Percentiles rank a stretch among this genome's conserved stretches.
Conservation (phyloP, 129 eudicot genomes). For the Saussurea involucrata region DNA sequence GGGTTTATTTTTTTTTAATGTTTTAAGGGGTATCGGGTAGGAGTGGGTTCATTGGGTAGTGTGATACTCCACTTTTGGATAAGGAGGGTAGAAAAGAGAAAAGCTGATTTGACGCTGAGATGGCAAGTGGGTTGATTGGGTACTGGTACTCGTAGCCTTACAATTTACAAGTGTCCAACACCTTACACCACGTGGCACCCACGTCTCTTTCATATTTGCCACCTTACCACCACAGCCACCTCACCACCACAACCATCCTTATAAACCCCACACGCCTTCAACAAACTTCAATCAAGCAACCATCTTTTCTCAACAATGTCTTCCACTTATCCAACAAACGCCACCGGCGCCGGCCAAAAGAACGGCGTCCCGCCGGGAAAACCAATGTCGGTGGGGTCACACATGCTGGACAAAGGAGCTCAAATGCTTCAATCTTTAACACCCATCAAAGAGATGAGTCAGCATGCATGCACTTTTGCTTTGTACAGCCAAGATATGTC, state of each 20-base stretch:
- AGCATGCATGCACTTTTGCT: slow-evolving; percentile 64
- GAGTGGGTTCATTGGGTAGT: too few species aligned
- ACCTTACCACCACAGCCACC: slow-evolving; percentile 8
- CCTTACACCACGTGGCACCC: slow-evolving; percentile 28
- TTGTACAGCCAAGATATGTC: slow-evolving; percentile 57
- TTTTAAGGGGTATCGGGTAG: too few species aligned
- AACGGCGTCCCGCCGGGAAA: slow-evolving; percentile 45
- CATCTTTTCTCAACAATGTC: neutral
- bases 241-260: neutral
- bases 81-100: too few species aligned
- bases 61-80: too few species aligned
- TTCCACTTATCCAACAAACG: slow-evolving; percentile 15
- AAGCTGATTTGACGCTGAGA: too few species aligned
- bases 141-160: too few species aligned
- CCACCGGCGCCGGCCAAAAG: slow-evolving; percentile 20
- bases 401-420: slow-evolving; percentile 63
- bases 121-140: too few species aligned
- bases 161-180: slow-evolving; percentile 23
- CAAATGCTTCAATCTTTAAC: slow-evolving; percentile 59
- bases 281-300: neutral
- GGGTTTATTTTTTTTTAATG: too few species aligned
- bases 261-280: neutral
- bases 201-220: neutral
- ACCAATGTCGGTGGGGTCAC: slow-evolving; percentile 40
- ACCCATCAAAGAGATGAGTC: slow-evolving; percentile 58